Evolutionary conservation across 2,329 filamentous ascomycete species (phyloP), one percentile per base, ranked within the genome.

Genomic region (Colletotrichum liriopes): DNA sequence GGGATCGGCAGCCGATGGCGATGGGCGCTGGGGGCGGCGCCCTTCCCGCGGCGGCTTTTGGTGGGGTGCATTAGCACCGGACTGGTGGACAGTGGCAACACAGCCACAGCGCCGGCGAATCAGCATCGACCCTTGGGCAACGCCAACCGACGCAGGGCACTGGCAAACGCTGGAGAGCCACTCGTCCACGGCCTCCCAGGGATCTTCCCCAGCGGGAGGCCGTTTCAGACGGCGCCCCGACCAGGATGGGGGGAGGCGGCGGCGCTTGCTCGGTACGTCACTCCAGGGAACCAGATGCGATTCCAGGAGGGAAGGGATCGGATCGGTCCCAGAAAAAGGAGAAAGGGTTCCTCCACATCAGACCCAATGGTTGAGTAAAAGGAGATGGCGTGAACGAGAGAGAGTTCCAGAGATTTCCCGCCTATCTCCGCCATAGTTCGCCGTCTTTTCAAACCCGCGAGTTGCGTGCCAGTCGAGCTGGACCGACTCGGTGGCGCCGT

Each of bases 201-300:
- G 70, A 51, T 71, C 65, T 72, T 65, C 60, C 70, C 61, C 67
- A 68, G 65, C 61, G 54, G 47, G 8, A 23, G 45, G 39, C 60
- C 70, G 66, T 71, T 72, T 72, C 70, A 72, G 65, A 69, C 70
- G 66, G 54, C 55, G 32, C 18, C 32, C 11, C 20, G n/a, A 49
- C n/a, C 45, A 49, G 23, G 26, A 32, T 14, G 29, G 29, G 8
- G 18, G 16, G 51, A 41, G 65, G 54, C 69, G 60, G 70, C 66
- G 70, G 54, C 54, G 54, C 54, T 26, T 56, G 3, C 5, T 14
- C 52, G 32, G 32, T 56, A 56, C 35, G 35, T 39, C 54, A 37
- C 32, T 41, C 29, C 18, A 8, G 4, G 26, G n/a, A 56, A 8
- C 54, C 23, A 58, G 54, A 58, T 39, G 35, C n/a, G 23, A 16